These are phyloP conservation scores for Alternaria hordeiaustralica DNA, from an alignment of 2,329 filamentous ascomycete genomes.

Conservation along the genomic window DNA sequence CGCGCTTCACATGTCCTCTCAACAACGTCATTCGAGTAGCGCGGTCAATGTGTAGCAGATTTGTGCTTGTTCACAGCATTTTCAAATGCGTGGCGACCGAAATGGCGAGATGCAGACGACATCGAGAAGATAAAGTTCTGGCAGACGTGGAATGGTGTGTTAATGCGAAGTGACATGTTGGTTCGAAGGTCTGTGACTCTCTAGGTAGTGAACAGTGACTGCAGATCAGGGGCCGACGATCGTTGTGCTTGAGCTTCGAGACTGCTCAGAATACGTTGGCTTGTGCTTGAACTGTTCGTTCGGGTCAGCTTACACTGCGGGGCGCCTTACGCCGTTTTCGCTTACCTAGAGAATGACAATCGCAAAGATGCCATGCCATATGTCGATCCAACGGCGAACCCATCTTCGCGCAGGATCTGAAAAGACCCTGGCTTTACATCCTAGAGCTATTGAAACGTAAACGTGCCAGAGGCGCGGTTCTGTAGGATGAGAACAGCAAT, in stretches of 20 bases:
- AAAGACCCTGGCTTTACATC: background rate
- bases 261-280: background rate
- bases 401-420: background rate
- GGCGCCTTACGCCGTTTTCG: background rate
- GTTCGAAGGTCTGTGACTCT: background rate
- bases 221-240: background rate
- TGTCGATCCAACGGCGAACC: background rate
- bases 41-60: background rate
- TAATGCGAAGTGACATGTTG: background rate
- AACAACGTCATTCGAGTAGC: background rate
- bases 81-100: rapidly evolving
- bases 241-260: background rate
- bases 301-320: background rate
- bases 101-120: background rate
- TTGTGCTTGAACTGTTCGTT: background rate
- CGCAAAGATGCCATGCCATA: background rate
- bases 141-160: background rate
- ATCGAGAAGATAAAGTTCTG: background rate
- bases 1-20: background rate
- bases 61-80: background rate
- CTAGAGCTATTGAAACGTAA: background rate
- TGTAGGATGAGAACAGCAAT: background rate
- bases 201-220: background rate
- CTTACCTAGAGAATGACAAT: background rate
- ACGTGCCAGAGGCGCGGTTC: background rate